Percentiles rank a stretch among this genome's conserved stretches.
Evolutionary conservation across 129 eudicot genomes (phyloP).

Genomic region (Chrysanthemum makinoi): DNA sequence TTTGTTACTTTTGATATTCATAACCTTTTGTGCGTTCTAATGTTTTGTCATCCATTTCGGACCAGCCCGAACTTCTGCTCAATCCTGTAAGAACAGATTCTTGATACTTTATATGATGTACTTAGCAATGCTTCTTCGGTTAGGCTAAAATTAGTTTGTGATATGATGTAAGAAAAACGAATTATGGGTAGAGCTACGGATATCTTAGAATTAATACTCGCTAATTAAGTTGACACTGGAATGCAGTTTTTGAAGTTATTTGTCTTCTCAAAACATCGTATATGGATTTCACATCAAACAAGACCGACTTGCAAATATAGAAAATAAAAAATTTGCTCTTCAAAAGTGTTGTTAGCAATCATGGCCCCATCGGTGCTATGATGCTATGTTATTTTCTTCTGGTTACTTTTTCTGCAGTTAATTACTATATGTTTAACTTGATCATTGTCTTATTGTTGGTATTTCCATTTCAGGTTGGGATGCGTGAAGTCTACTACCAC

Average conservation of each 20-base stretch:
- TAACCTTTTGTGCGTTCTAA: not conserved
- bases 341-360: not conserved
- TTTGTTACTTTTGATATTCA: not conserved
- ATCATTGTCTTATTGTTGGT: conserved; percentile 15
- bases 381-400: not conserved
- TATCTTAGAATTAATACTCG: not conserved
- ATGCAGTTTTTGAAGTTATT: not conserved
- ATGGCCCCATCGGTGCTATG: not conserved
- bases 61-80: conserved; percentile 90
- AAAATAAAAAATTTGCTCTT: not conserved
- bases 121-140: not conserved
- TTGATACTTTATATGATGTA: conserved; percentile 12
- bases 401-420: not conserved
- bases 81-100: conserved; percentile 68
- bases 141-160: conserved; percentile 6
- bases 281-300: not conserved
- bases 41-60: conserved; percentile 46
- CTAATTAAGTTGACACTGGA: conserved; percentile 10
- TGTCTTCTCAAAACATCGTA: not conserved
- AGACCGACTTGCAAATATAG: not conserved
- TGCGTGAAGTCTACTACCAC: too few species aligned
- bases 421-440: conserved; percentile 3
- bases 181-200: not conserved
- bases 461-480: conserved; percentile 56
- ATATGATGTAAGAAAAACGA: not conserved